A percentile compares a stretch with the other conserved stretches of the same genome.
Evolutionary conservation across 2,329 filamentous ascomycete genomes (phyloP).

Genomic region (Fusarium nematophilum): DNA sequence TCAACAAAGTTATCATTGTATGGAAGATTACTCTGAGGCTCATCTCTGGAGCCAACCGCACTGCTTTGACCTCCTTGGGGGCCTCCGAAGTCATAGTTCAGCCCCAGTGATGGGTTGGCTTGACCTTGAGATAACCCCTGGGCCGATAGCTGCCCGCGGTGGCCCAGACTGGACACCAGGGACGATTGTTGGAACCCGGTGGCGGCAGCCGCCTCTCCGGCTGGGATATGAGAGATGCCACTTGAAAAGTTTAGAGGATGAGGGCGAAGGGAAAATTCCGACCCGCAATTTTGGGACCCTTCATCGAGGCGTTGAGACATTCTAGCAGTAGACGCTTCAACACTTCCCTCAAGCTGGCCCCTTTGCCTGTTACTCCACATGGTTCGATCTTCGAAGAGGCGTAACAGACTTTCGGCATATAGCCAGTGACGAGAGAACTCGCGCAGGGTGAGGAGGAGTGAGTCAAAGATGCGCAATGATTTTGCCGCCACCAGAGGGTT

Average conservation of each 20-base stretch:
- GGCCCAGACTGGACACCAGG: background rate
- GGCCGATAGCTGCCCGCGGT: constrained; percentile 1
- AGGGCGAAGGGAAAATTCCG: constrained; percentile 37
- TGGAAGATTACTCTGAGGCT: constrained; percentile 20
- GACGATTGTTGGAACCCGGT: constrained; percentile 19
- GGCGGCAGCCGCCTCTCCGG: constrained; percentile 6
- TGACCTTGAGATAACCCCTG: constrained; percentile 16
- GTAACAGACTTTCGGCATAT: constrained; percentile 47
- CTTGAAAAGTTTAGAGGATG: constrained; percentile 9
- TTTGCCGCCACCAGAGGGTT: constrained; percentile 48
- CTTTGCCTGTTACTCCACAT: constrained; percentile 29
- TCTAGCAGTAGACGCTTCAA: constrained; percentile 6
- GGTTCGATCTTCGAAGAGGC: constrained; percentile 43
- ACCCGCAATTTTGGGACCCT: background rate
- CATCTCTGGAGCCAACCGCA: constrained; percentile 5
- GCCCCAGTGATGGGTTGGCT: constrained; percentile 19
- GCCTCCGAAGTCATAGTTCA: constrained; percentile 29
- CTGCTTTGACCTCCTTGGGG: background rate
- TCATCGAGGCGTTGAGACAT: constrained; percentile 6
- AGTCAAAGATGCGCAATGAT: constrained; percentile 44
- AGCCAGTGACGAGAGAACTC: constrained; percentile 47
- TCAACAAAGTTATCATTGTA: constrained; percentile 32
- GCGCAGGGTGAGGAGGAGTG: constrained; percentile 44
- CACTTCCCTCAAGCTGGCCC: background rate
- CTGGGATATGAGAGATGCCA: constrained; percentile 10